Evolutionary conservation across 345 rosid genomes (phyloP).

Genomic region (Linum usitatissimum): DNA sequence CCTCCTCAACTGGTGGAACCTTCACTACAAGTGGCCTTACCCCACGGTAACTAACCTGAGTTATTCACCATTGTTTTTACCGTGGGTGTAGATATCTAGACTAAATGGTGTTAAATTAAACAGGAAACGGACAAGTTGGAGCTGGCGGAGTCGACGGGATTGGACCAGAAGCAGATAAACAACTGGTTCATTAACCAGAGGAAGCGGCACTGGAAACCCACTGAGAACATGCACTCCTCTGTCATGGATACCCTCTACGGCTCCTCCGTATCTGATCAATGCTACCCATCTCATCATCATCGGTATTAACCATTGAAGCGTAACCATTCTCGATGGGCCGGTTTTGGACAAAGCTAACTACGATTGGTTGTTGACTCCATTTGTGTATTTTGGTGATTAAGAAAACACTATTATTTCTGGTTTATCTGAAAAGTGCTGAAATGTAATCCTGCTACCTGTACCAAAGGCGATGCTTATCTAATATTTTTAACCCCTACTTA

Average conservation of each 20-base stretch:
- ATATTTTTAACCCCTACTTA: too few species aligned
- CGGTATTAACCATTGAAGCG: background rate
- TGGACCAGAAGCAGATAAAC: slow-evolving; percentile 53
- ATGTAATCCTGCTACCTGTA: too few species aligned
- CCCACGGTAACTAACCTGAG: slow-evolving; percentile 31
- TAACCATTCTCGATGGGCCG: too few species aligned
- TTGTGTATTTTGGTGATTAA: too few species aligned
- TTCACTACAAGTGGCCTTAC: slow-evolving; percentile 50
- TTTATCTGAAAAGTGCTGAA: too few species aligned
- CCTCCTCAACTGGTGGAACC: slow-evolving; percentile 46
- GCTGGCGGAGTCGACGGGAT: slow-evolving; percentile 38
- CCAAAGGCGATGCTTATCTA: too few species aligned
- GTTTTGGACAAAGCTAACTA: too few species aligned
- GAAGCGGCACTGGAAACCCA: slow-evolving; percentile 56
- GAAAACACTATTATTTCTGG: too few species aligned
- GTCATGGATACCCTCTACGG: slow-evolving; percentile 35
- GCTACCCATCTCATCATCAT: background rate
- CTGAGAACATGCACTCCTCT: slow-evolving; percentile 37
- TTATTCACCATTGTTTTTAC: background rate
- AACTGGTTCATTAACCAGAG: slow-evolving; percentile 58
- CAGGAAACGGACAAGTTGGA: slow-evolving; percentile 46
- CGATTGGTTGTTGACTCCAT: too few species aligned
- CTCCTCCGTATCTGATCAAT: slow-evolving; percentile 1
- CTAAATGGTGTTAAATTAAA: too few species aligned
- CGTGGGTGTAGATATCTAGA: background rate